Evolutionary conservation across 306 rosid species (phyloP).

Genomic region (peach (Prunus persica)): Prunus_persica_NCBIv2 NC_034010.1:19558001-19558500

Average conservation of each 20-base stretch:
- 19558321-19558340: neutral
- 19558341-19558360: neutral
- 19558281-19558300: neutral
- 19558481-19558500: neutral
- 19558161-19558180: constrained; percentile 2
- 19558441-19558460: neutral
- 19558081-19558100: constrained; percentile 24
- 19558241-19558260: neutral
- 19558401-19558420: neutral
- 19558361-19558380: neutral
- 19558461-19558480: neutral
- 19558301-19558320: neutral
- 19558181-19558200: constrained; percentile 8
- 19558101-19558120: neutral
- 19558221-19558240: too few species aligned
- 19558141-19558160: neutral
- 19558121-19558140: neutral
- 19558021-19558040: constrained; percentile 1
- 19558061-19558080: constrained; percentile 11
- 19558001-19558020: too few species aligned
- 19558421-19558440: neutral
- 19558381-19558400: too few species aligned
- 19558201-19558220: neutral
- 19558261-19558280: neutral
- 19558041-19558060: constrained; percentile 10